Conservation (phyloP, 305 asterid genomes). For the Fraxinus albicans region DNA sequence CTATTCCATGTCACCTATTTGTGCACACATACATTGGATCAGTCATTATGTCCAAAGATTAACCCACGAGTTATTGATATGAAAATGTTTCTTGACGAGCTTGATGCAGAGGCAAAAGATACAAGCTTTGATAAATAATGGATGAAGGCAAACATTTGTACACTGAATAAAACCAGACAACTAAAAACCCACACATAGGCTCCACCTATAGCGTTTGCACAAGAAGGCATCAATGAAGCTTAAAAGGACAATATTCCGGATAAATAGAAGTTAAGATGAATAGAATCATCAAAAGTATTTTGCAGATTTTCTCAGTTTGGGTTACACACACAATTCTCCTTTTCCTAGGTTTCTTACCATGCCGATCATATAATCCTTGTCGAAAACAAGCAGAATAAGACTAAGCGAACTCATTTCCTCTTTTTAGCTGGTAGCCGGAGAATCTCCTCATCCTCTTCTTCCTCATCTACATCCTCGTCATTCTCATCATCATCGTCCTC, state of each 20-base stretch:
- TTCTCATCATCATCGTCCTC: background rate
- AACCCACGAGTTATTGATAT: too few relatives aligned
- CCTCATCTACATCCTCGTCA: background rate
- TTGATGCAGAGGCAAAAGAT: background rate
- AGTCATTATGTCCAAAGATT: too few relatives aligned
- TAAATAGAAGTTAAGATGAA: background rate
- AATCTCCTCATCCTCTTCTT: constrained; percentile 35
- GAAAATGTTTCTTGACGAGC: too few relatives aligned
- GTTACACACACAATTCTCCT: background rate
- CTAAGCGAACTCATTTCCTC: constrained; percentile 26
- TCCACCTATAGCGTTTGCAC: background rate
- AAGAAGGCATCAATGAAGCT: background rate
- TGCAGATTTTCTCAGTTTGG: background rate
- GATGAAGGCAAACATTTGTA: background rate
- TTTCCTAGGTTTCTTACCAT: background rate
- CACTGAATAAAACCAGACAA: background rate
- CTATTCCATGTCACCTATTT: too few relatives aligned
- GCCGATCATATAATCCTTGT: background rate
- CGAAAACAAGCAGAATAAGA: background rate
- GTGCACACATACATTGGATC: too few relatives aligned
- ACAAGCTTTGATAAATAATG: background rate
- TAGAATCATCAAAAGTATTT: background rate
- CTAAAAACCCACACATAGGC: background rate
- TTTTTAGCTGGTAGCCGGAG: constrained; percentile 33
- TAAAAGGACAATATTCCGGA: background rate